phyloP scores from a whole-genome alignment of 164 flowering plant genomes.

The Cinnamomum chago region DNA sequence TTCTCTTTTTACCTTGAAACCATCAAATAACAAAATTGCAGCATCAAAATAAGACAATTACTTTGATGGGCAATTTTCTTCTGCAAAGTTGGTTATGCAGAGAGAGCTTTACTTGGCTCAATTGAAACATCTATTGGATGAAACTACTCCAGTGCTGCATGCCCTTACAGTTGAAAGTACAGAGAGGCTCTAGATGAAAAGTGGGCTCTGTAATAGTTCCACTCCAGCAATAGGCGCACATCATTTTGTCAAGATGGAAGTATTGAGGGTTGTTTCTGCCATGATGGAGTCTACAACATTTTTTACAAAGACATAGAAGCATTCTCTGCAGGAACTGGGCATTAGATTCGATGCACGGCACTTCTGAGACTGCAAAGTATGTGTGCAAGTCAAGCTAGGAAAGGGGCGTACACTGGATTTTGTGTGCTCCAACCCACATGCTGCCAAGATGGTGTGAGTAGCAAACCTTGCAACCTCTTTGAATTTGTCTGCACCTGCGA shows the following conservation, averaged over 20 bases:
- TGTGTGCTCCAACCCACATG: conserved; percentile 63
- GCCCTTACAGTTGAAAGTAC: background rate
- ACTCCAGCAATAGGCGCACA: background rate
- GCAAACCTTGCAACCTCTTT: conserved; percentile 63
- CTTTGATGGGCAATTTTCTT: too few species aligned
- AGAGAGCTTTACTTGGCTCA: background rate
- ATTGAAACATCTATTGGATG: background rate
- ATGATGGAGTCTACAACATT: conserved; percentile 44
- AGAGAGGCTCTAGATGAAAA: background rate
- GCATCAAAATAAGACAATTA: too few species aligned
- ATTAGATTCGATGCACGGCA: conserved; percentile 35
- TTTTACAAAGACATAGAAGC: conserved; percentile 56
- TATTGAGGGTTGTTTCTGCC: conserved; percentile 24
- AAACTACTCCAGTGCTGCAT: background rate
- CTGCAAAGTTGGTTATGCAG: background rate
- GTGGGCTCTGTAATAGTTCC: background rate
- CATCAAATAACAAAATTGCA: too few species aligned
- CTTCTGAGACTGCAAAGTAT: conserved; percentile 21
- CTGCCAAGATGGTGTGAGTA: conserved; percentile 64
- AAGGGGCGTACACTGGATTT: conserved; percentile 23
- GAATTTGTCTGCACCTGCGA: conserved; percentile 43
- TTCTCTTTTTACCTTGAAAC: too few species aligned
- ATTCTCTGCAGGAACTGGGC: conserved; percentile 59
- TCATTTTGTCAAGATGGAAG: background rate
- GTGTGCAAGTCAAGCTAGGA: conserved; percentile 39